Evolutionary conservation across 2,329 filamentous ascomycete species (phyloP).

Genomic region (Alternaria gansuensis): DNA sequence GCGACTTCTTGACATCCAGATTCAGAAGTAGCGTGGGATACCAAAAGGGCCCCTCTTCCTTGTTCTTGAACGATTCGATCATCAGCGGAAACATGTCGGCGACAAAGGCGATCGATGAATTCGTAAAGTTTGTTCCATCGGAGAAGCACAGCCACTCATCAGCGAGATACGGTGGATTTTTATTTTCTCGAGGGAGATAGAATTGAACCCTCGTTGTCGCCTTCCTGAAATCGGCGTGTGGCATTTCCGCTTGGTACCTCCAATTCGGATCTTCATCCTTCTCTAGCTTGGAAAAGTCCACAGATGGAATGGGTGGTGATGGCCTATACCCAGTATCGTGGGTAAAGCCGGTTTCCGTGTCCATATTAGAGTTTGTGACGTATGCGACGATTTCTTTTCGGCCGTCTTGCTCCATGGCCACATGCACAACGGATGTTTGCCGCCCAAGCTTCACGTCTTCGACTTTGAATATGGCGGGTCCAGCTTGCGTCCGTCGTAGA

Average conservation of each 20-base stretch:
- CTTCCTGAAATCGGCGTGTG: constrained; percentile 58
- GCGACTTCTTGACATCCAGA: constrained; percentile 76
- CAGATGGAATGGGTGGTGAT: constrained; percentile 55
- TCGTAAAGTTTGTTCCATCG: constrained; percentile 69
- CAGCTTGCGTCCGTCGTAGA: constrained; percentile 68
- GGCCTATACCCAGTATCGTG: constrained; percentile 65
- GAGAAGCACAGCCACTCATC: constrained; percentile 74
- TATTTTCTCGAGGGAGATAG: constrained; percentile 61
- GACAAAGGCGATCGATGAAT: constrained; percentile 70
- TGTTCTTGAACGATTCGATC: constrained; percentile 60
- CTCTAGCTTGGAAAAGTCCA: constrained; percentile 55
- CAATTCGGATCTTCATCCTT: constrained; percentile 60
- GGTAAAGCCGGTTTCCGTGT: constrained; percentile 65
- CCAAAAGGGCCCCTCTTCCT: constrained; percentile 64
- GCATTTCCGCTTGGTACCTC: constrained; percentile 55
- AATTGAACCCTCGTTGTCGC: constrained; percentile 62
- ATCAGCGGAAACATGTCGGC: constrained; percentile 75
- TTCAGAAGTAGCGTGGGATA: constrained; percentile 80
- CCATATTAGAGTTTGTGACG: constrained; percentile 70
- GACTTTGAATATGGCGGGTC: constrained; percentile 66
- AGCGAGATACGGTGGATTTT: constrained; percentile 53
- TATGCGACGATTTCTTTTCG: constrained; percentile 71
- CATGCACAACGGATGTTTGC: constrained; percentile 70
- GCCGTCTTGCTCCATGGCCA: constrained; percentile 65
- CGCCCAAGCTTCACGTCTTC: constrained; percentile 71